phyloP scores from a whole-genome alignment of 2,329 filamentous ascomycete species.

The Lecanicillium sp. region DNA sequence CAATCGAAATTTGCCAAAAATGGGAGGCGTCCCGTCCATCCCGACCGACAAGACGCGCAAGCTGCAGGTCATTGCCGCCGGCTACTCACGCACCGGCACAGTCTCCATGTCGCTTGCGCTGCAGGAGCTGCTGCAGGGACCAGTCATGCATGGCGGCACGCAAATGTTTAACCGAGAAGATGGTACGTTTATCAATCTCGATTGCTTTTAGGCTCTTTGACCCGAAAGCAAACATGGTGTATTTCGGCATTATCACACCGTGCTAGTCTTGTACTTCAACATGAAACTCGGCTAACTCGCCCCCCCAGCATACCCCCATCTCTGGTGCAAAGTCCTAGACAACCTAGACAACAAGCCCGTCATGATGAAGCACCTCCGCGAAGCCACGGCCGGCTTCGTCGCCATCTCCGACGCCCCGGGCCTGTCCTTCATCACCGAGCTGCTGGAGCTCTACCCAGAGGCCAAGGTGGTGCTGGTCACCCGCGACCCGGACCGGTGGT shows the following conservation, averaged over 20 bases:
- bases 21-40: slow-evolving; percentile 22
- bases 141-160: slow-evolving; percentile 41
- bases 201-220: no score
- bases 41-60: slow-evolving; percentile 21
- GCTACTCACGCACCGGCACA: slow-evolving; percentile 39
- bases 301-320: slow-evolving; percentile 3
- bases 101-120: slow-evolving; percentile 41
- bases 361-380: slow-evolving; percentile 23
- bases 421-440: slow-evolving; percentile 32
- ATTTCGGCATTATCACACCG: no score
- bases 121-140: slow-evolving; percentile 37
- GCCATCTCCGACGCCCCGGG: slow-evolving; percentile 38
- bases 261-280: no score
- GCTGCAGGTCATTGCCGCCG: slow-evolving; percentile 34
- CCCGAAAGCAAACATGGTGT: no score
- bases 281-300: no score
- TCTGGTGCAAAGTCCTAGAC: slow-evolving; percentile 10
- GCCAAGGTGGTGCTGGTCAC: slow-evolving; percentile 37
- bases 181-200: slow-evolving; percentile 19
- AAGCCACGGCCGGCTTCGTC: slow-evolving; percentile 33
- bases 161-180: slow-evolving; percentile 26
- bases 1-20: no score
- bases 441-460: slow-evolving; percentile 39
- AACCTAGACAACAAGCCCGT: slow-evolving; percentile 16
- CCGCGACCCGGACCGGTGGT: slow-evolving; percentile 28